A percentile compares a stretch with the other conserved stretches of the same genome.
phyloP scores from a whole-genome alignment of 1,284 basidiomycete genomes.

The Calocybe gambosa region DNA sequence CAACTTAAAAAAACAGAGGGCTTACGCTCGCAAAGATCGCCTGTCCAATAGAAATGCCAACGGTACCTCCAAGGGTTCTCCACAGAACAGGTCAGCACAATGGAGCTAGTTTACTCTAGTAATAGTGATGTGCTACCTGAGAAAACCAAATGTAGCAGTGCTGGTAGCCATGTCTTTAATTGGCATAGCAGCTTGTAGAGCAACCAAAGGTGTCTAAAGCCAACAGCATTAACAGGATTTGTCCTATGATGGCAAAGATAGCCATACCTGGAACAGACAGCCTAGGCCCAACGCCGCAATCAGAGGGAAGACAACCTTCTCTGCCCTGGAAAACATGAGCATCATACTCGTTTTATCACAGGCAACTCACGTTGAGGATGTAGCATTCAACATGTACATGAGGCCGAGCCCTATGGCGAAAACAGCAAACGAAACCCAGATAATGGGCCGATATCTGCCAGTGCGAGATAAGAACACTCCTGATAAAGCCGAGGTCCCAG shows the following conservation, averaged over 20 bases:
- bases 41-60: slow-evolving; percentile 70
- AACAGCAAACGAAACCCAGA: slow-evolving; percentile 52
- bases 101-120: neutral
- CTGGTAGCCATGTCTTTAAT: slow-evolving; percentile 76
- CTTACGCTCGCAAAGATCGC: slow-evolving; percentile 60
- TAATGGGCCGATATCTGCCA: slow-evolving; percentile 57
- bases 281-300: slow-evolving; percentile 58
- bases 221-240: neutral
- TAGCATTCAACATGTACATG: slow-evolving; percentile 47
- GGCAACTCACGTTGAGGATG: slow-evolving; percentile 39
- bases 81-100: neutral
- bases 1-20: neutral
- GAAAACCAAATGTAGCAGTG: slow-evolving; percentile 65
- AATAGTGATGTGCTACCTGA: slow-evolving; percentile 40
- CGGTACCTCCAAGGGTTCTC: slow-evolving; percentile 71
- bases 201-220: slow-evolving; percentile 56
- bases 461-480: slow-evolving; percentile 58
- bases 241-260: neutral
- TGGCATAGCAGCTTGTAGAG: slow-evolving; percentile 77
- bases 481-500: slow-evolving; percentile 49
- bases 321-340: slow-evolving; percentile 35
- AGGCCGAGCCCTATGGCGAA: slow-evolving; percentile 62
- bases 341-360: neutral
- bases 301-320: slow-evolving; percentile 55
- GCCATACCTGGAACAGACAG: slow-evolving; percentile 53